A percentile compares a stretch with the other conserved stretches of the same genome.
Conservation (phyloP, 139 green algal genomes). For the Coelastrella sp. region DNA sequence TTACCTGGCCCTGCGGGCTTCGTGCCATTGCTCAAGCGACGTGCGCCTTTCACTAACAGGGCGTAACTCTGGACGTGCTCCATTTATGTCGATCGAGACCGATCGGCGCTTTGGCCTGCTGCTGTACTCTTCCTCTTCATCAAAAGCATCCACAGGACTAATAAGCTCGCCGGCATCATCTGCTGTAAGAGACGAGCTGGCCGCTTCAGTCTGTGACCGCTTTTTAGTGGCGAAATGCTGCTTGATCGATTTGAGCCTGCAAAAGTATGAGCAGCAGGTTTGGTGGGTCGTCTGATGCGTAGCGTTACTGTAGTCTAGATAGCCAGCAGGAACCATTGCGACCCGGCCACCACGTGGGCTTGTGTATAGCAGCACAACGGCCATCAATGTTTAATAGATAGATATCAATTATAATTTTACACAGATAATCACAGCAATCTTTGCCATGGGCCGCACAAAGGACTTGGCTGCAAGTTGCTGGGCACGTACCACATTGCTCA, state of each 20-base stretch:
- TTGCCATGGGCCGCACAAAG: too few relatives aligned
- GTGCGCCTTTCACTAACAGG: slow-evolving; percentile 26
- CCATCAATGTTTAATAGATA: too few relatives aligned
- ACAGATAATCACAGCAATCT: too few relatives aligned
- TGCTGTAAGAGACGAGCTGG: not conserved
- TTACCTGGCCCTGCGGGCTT: slow-evolving; percentile 54
- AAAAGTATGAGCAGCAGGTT: not conserved
- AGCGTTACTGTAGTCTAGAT: too few relatives aligned
- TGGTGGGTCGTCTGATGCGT: not conserved
- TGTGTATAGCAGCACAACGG: too few relatives aligned
- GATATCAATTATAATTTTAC: too few relatives aligned
- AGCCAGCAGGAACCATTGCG: too few relatives aligned
- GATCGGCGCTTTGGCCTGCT: slow-evolving; percentile 50
- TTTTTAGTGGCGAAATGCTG: slow-evolving; percentile 48
- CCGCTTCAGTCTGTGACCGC: slow-evolving; percentile 31
- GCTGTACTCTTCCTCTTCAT: slow-evolving; percentile 32
- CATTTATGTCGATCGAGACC: slow-evolving; percentile 25
- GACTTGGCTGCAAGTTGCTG: too few relatives aligned
- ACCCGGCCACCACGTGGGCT: too few relatives aligned
- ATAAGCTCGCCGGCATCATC: slow-evolving; percentile 6
- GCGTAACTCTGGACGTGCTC: not conserved
- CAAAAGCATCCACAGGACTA: not conserved
- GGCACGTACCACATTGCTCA: too few relatives aligned
- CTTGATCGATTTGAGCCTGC: slow-evolving; percentile 44
- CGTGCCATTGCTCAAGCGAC: slow-evolving; percentile 62